Percentiles rank a stretch among this genome's conserved stretches.
Conservation (phyloP, 208 protist genomes). For the Leishmania mexicana region DNA sequence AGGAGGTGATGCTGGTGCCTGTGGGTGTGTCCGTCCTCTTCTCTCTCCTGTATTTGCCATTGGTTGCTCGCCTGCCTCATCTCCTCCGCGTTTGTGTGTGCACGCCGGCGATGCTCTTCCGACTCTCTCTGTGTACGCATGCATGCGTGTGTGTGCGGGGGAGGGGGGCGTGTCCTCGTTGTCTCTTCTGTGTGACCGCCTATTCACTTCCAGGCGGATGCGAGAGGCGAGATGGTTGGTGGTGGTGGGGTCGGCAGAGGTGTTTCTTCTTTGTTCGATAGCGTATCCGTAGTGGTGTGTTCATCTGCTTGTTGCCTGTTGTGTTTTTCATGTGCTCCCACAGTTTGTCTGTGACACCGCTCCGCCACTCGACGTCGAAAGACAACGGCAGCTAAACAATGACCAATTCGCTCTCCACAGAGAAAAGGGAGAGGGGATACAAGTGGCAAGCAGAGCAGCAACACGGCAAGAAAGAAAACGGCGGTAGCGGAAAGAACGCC, state of each 20-base stretch:
- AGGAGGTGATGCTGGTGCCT: neutral
- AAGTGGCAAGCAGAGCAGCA: neutral
- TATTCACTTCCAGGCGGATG: neutral
- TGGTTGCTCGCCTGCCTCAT: neutral
- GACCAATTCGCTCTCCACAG: neutral
- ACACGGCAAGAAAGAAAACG: neutral
- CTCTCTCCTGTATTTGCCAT: neutral
- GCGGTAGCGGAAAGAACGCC: neutral
- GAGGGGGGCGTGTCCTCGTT: neutral
- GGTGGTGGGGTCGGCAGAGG: neutral
- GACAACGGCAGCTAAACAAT: neutral
- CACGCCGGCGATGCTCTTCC: neutral
- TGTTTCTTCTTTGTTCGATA: neutral
- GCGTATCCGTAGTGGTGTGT: neutral
- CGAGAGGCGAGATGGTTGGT: neutral
- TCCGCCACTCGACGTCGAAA: neutral
- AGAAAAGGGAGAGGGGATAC: neutral
- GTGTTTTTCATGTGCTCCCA: slow-evolving; percentile 1
- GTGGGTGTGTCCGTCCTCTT: neutral
- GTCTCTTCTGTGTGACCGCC: neutral
- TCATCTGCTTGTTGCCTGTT: neutral
- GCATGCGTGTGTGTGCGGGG: neutral
- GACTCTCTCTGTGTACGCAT: neutral
- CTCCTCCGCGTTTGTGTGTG: neutral
- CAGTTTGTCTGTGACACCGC: neutral